Evolutionary conservation across 257 asterid species (phyloP).

Genomic region (Gynochthodes officinalis): DNA sequence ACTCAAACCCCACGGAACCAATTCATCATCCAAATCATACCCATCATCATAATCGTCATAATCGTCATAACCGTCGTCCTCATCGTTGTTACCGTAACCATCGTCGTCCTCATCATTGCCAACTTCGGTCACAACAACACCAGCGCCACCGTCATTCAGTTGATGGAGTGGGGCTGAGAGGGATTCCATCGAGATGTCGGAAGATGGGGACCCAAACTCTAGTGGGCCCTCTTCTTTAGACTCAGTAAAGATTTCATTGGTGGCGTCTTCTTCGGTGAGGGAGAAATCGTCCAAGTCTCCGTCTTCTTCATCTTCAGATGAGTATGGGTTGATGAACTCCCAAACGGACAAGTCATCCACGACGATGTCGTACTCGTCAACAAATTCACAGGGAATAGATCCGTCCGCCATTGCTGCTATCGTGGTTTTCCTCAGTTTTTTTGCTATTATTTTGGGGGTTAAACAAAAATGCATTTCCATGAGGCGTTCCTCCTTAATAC

Average conservation of each 20-base stretch:
- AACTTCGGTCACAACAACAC: slow-evolving; percentile 11
- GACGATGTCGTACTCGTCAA: slow-evolving; percentile 30
- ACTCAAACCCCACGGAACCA: slow-evolving; percentile 65
- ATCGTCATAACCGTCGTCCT: slow-evolving; percentile 23
- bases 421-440: slow-evolving; percentile 30
- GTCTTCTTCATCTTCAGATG: slow-evolving; percentile 51
- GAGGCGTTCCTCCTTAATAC: background rate
- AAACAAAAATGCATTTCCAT: no score
- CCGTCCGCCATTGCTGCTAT: slow-evolving; percentile 34
- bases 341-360: slow-evolving; percentile 56
- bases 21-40: slow-evolving; percentile 56
- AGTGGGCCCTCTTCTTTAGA: background rate
- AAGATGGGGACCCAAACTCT: slow-evolving; percentile 25
- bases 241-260: slow-evolving; percentile 4
- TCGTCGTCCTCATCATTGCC: background rate
- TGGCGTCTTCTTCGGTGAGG: slow-evolving; percentile 5
- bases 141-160: background rate
- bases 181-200: slow-evolving; percentile 22
- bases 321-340: slow-evolving; percentile 71
- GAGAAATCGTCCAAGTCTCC: slow-evolving; percentile 23
- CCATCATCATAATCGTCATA: slow-evolving; percentile 28
- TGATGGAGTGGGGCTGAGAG: slow-evolving; percentile 3
- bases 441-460: background rate
- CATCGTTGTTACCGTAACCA: slow-evolving; percentile 15
- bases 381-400: slow-evolving; percentile 23